Base-by-base conservation (phyloP, 192 early-diverging fungal species). In the Coemansia sp. region DNA sequence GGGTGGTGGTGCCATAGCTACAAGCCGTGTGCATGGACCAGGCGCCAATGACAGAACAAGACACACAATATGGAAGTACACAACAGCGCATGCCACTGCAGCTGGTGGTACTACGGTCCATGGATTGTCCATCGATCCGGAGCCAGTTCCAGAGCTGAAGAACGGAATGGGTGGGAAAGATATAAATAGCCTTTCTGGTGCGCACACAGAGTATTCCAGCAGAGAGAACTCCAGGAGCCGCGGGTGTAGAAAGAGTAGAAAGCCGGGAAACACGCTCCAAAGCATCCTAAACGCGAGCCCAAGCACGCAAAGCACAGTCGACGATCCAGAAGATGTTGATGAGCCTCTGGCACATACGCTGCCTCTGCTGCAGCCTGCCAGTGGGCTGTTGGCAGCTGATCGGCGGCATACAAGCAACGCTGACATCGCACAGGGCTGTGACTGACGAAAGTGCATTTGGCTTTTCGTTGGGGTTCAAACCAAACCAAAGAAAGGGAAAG, bases 291-390 rank as follows among this genome's bases (percentile, higher is more conserved):
- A 70, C 21, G 55, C 43, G 10, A 30, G 33, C 7, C 49, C 28
- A 12, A 40, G 64, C 53, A 16, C 59, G 3, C 21, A 8, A 8
- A 25, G 23, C 15, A 23, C 13, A 8, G 33, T 35, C 8, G 12
- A 53, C 29, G 70, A 61, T 15, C n/a, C 51, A 4, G 62, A 68
- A 25, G 66, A 74, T 33, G 39, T 35, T 7, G 75, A 72, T 49
- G 69, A 77, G 55, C 75, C 75, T 2, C 59, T 77, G n/a, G 70
- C 63, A 1, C 59, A 25, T 25, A 33, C 67, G 23, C 49, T 71
- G 39, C 39, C 9, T 15, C 28, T 12, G 58, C 29, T 2, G 34
- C 39, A 70, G 29, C 39, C 39, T 49, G 34, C 15, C 35, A n/a
- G 55, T 31, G 16, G 39, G n/a, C 48, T 51, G 48, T 51, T 51